Percentiles rank a stretch among this genome's conserved stretches.
These are phyloP conservation scores for Babesia ovata DNA, from an alignment of 169 alveolate genomes.

Conservation along the genomic window DNA sequence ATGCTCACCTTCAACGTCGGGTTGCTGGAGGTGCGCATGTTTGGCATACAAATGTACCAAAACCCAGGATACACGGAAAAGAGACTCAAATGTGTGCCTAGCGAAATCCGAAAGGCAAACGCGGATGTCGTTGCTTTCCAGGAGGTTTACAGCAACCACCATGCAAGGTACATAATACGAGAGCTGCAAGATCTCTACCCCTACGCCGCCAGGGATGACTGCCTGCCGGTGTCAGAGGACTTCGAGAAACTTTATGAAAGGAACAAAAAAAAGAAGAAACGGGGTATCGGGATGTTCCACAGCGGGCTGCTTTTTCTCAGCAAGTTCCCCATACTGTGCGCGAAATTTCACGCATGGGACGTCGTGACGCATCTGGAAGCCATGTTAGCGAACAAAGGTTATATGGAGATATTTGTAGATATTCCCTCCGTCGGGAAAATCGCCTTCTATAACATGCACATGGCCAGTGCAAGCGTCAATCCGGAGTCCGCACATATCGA, in stretches of 20 bases:
- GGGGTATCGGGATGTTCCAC: slow-evolving; percentile 77
- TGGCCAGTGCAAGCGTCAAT: slow-evolving; percentile 89
- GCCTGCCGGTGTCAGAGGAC: slow-evolving; percentile 27
- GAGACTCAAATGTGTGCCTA: slow-evolving; percentile 84
- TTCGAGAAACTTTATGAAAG: slow-evolving; percentile 40
- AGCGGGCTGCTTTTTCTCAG: slow-evolving; percentile 88
- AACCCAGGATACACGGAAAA: slow-evolving; percentile 88
- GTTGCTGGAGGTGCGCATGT: slow-evolving; percentile 83
- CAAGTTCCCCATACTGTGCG: slow-evolving; percentile 83
- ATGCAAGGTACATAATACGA: slow-evolving; percentile 80
- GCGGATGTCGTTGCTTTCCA: slow-evolving; percentile 89
- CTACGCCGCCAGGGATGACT: slow-evolving; percentile 53
- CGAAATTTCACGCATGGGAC: slow-evolving; percentile 83
- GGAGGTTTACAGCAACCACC: slow-evolving; percentile 84
- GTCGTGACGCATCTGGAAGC: slow-evolving; percentile 86
- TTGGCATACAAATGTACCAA: slow-evolving; percentile 84
- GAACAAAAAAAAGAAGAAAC: slow-evolving; percentile 6
- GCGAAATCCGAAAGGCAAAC: slow-evolving; percentile 79
- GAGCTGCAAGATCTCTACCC: slow-evolving; percentile 81
- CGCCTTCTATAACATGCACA: slow-evolving; percentile 84
- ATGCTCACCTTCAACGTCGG: slow-evolving; percentile 87
- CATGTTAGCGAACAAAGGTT: slow-evolving; percentile 85
- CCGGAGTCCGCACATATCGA: slow-evolving; percentile 87
- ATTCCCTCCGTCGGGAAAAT: slow-evolving; percentile 83
- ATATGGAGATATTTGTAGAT: slow-evolving; percentile 84